phyloP scores from a whole-genome alignment of 495 filamentous ascomycete species.

The Tuber indicum region DNA sequence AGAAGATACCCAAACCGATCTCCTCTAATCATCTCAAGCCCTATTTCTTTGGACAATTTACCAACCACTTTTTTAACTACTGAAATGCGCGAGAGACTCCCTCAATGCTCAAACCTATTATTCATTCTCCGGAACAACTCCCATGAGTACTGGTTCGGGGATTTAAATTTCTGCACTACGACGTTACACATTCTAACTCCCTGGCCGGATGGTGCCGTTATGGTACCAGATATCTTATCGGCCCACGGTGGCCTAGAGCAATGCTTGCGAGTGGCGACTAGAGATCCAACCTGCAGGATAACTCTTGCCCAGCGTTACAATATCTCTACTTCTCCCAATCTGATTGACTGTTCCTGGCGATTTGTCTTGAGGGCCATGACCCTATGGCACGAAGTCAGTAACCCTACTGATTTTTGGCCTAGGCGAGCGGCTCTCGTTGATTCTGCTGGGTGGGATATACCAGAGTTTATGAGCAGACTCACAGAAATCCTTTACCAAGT shows the following conservation, averaged over 20 bases:
- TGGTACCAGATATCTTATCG: neutral
- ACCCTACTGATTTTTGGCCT: neutral
- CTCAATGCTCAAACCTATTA: neutral
- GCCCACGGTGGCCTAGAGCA: neutral
- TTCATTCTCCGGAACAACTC: neutral
- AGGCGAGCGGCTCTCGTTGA: neutral
- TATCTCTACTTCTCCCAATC: neutral
- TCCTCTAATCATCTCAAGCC: neutral
- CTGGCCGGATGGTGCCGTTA: neutral
- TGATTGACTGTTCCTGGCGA: neutral
- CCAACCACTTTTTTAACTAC: neutral
- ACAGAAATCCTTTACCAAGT: neutral
- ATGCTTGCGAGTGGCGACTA: neutral
- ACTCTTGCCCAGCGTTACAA: neutral
- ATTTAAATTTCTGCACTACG: neutral
- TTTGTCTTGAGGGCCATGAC: neutral
- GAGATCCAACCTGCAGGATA: neutral
- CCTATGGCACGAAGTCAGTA: neutral
- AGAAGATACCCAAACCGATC: neutral
- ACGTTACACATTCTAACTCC: neutral
- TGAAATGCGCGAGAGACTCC: neutral
- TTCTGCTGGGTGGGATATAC: neutral
- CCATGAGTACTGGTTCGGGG: neutral
- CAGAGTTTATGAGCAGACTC: neutral
- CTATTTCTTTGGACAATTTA: neutral